Evolutionary conservation across 345 rosid species (phyloP).

Genomic region (Lepidium didymum): DNA sequence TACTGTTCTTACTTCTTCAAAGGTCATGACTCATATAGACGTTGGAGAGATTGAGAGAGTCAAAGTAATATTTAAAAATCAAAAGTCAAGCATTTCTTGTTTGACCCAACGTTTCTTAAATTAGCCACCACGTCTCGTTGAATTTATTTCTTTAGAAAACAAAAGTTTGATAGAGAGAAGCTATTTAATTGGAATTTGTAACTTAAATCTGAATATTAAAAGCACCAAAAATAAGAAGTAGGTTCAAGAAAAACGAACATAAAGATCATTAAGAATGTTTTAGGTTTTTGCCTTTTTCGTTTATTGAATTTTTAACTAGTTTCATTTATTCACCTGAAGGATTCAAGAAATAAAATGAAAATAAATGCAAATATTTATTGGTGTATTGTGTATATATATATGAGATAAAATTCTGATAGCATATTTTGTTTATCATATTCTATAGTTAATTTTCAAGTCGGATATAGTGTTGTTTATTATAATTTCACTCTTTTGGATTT

Average conservation of each 20-base stretch:
- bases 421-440: no score
- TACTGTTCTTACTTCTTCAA: background rate
- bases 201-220: background rate
- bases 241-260: background rate
- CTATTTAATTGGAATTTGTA: background rate
- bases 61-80: background rate
- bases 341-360: background rate
- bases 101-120: background rate
- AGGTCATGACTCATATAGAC: background rate
- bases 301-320: background rate
- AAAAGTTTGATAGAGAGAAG: background rate
- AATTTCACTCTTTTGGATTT: no score
- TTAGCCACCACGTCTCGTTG: background rate
- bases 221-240: background rate
- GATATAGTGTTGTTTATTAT: no score
- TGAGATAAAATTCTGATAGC: no score
- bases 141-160: background rate
- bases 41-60: background rate
- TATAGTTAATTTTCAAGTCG: no score
- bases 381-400: no score
- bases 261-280: background rate
- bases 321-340: background rate
- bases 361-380: no score
- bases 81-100: slow-evolving; percentile 12
- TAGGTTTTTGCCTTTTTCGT: background rate